Conservation (phyloP, 495 filamentous ascomycete genomes). For the Hyaloscypha finlandica region DNA sequence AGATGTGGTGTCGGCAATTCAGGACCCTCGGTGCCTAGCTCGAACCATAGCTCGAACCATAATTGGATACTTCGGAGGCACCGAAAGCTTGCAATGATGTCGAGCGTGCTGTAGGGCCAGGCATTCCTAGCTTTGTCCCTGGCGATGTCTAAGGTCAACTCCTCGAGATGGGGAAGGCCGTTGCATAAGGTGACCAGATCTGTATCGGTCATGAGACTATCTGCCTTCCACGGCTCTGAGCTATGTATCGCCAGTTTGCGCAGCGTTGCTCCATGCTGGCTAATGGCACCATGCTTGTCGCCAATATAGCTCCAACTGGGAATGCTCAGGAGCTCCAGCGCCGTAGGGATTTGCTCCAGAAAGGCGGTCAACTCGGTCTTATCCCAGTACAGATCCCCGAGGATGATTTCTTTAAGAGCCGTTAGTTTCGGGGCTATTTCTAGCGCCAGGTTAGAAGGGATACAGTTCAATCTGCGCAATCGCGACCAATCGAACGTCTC, state of each 20-base stretch:
- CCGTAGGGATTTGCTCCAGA: slow-evolving; percentile 17
- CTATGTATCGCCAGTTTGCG: slow-evolving; percentile 17
- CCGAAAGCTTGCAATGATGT: slow-evolving; percentile 22
- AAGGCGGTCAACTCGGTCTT: slow-evolving; percentile 6
- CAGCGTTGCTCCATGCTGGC: slow-evolving; percentile 17
- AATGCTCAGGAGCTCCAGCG: slow-evolving; percentile 14
- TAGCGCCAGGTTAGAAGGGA: background rate
- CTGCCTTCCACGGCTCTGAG: slow-evolving; percentile 1
- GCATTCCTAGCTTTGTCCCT: slow-evolving; percentile 12
- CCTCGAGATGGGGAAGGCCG: slow-evolving; percentile 23
- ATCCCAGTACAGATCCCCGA: slow-evolving; percentile 2
- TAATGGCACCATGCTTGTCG: slow-evolving; percentile 12
- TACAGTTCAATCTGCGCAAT: slow-evolving; percentile 17
- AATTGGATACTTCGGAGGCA: slow-evolving; percentile 20
- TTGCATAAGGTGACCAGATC: slow-evolving; percentile 20
- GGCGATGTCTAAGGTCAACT: slow-evolving; percentile 20
- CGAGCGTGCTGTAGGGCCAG: slow-evolving; percentile 22
- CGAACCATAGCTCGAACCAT: too few relatives aligned
- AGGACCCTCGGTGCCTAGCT: slow-evolving; percentile 5
- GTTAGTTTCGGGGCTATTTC: slow-evolving; percentile 10
- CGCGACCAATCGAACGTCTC: slow-evolving; percentile 25
- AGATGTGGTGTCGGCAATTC: slow-evolving; percentile 14
- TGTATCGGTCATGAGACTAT: slow-evolving; percentile 12
- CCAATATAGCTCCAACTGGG: slow-evolving; percentile 14
- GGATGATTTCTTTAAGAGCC: background rate